These are phyloP conservation scores for Schizochytrium sp. DNA, from an alignment of 108 stramenopile genomes.

Conservation along the genomic window DNA sequence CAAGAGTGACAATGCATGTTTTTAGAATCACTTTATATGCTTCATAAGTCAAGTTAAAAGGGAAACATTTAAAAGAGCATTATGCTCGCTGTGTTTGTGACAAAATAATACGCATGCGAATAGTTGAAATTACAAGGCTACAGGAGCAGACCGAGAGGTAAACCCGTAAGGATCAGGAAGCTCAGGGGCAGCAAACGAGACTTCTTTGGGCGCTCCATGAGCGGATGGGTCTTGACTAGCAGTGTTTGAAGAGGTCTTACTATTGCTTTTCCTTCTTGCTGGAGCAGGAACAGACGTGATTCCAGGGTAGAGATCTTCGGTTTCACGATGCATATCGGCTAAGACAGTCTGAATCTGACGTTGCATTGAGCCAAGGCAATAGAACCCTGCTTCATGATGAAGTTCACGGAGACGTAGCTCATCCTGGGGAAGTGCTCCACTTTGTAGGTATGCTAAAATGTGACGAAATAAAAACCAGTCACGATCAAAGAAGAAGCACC, in stretches of 20 bases:
- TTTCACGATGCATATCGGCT: slow-evolving; percentile 32
- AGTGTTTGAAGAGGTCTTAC: no score
- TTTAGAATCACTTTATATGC: no score
- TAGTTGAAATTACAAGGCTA: neutral
- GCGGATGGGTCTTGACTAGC: neutral
- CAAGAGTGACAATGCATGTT: no score
- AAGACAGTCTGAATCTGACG: slow-evolving; percentile 35
- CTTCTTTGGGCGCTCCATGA: neutral
- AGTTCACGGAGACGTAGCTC: slow-evolving; percentile 17
- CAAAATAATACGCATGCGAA: no score
- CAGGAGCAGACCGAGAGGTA: neutral
- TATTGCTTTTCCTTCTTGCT: no score
- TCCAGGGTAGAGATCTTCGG: neutral
- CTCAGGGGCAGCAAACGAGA: slow-evolving; percentile 5
- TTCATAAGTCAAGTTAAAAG: no score
- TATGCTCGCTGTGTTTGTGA: no score
- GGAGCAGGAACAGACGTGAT: neutral
- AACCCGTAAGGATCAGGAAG: slow-evolving; percentile 46
- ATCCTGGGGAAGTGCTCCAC: neutral
- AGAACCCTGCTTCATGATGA: slow-evolving; percentile 43
- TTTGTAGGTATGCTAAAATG: slow-evolving; percentile 18
- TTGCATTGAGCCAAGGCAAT: slow-evolving; percentile 46
- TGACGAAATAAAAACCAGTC: slow-evolving; percentile 51
- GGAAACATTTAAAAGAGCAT: no score
- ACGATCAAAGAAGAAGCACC: slow-evolving; percentile 43